Percentiles rank a stretch among this genome's conserved stretches.
Evolutionary conservation across 1,284 basidiomycete genomes (phyloP).

Genomic region (Sparassis latifolia): DNA sequence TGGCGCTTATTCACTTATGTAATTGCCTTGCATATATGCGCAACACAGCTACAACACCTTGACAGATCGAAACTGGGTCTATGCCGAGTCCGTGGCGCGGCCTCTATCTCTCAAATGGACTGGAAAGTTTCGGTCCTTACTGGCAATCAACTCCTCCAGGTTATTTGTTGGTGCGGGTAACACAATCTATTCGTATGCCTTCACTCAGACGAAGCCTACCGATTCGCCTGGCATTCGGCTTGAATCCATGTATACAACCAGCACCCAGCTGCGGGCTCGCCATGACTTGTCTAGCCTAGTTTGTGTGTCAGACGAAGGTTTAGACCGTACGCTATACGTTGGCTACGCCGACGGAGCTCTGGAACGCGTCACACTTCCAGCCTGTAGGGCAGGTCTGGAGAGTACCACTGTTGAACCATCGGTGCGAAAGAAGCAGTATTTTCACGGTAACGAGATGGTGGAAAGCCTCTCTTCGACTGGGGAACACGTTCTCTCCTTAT

Average conservation of each 20-base stretch:
- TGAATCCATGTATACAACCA: slow-evolving; percentile 44
- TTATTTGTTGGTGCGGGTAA: slow-evolving; percentile 60
- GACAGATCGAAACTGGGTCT: slow-evolving; percentile 51
- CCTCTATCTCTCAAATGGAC: slow-evolving; percentile 63
- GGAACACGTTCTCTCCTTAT: slow-evolving; percentile 46
- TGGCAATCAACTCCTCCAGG: slow-evolving; percentile 52
- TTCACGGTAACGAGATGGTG: slow-evolving; percentile 38
- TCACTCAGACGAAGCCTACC: slow-evolving; percentile 27
- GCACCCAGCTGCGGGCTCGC: slow-evolving; percentile 26
- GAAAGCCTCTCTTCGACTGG: slow-evolving; percentile 46
- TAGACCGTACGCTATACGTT: slow-evolving; percentile 45
- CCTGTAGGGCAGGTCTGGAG: slow-evolving; percentile 15
- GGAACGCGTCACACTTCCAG: slow-evolving; percentile 38
- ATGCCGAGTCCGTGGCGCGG: slow-evolving; percentile 49
- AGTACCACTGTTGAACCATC: slow-evolving; percentile 13
- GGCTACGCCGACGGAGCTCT: slow-evolving; percentile 57
- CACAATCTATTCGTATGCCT: slow-evolving; percentile 51
- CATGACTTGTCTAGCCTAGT: slow-evolving; percentile 49
- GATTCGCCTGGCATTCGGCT: slow-evolving; percentile 38
- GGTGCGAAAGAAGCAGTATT: slow-evolving; percentile 22
- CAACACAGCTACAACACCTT: slow-evolving; percentile 41
- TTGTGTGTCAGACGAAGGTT: slow-evolving; percentile 41
- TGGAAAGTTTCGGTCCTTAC: slow-evolving; percentile 47
- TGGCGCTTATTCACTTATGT: background rate
- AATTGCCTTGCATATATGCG: too few relatives aligned